Conservation (phyloP, 2,329 filamentous ascomycete genomes). For the Fusarium siculi region DNA sequence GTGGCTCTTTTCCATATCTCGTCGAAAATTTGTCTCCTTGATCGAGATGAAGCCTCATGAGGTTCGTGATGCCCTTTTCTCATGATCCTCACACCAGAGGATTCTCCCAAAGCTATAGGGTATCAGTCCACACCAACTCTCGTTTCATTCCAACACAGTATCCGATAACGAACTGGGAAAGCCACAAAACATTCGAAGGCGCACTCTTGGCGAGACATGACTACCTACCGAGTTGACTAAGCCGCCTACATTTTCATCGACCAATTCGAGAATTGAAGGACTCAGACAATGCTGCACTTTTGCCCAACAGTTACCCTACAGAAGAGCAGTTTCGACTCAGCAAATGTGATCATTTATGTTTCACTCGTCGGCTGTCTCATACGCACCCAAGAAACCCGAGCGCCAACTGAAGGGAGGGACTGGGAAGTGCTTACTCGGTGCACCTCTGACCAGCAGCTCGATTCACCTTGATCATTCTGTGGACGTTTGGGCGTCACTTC, state of each 20-base stretch:
- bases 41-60: background rate
- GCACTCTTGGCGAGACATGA: background rate
- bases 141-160: conserved; percentile 13
- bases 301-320: conserved; percentile 16
- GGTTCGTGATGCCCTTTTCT: background rate
- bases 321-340: background rate
- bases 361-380: conserved; percentile 9
- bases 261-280: background rate
- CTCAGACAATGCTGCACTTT: conserved; percentile 1
- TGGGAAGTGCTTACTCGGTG: background rate
- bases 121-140: background rate
- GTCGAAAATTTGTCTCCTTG: background rate
- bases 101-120: background rate
- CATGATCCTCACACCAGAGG: background rate
- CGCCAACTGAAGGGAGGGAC: conserved; percentile 7
- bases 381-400: background rate
- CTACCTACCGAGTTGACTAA: background rate
- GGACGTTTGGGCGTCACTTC: background rate
- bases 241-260: background rate
- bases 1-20: conserved; percentile 8
- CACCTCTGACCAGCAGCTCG: background rate
- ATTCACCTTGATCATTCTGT: background rate
- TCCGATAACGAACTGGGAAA: background rate
- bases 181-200: background rate
- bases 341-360: background rate